These are phyloP conservation scores for Colletotrichum spinosum DNA, from an alignment of 2,329 filamentous ascomycete species.

Conservation along the genomic window DNA sequence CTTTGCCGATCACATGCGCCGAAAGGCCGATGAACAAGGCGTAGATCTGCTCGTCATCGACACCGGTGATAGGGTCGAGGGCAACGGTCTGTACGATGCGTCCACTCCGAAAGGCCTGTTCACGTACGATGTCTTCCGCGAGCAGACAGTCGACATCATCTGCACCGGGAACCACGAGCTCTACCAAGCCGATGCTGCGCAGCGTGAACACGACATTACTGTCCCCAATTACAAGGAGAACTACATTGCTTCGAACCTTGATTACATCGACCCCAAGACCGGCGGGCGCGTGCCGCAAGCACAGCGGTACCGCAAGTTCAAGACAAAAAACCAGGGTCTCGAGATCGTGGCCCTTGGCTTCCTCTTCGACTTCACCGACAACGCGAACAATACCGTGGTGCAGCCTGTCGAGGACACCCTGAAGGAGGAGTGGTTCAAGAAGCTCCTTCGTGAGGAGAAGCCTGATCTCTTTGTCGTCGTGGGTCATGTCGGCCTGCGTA, in stretches of 20 bases:
- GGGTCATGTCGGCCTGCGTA: constrained; percentile 86
- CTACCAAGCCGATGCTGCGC: constrained; percentile 83
- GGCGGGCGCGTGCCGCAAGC: constrained; percentile 81
- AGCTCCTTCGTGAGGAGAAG: constrained; percentile 85
- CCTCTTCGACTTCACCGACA: constrained; percentile 91
- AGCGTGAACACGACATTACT: constrained; percentile 81
- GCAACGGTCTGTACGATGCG: constrained; percentile 93
- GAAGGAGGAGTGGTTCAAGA: constrained; percentile 88
- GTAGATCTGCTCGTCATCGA: constrained; percentile 93
- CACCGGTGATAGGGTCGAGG: constrained; percentile 92
- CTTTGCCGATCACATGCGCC: constrained; percentile 85
- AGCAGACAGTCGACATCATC: constrained; percentile 86
- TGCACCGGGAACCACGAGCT: constrained; percentile 96
- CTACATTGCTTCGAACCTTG: constrained; percentile 93
- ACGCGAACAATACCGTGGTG: constrained; percentile 91
- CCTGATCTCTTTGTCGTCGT: constrained; percentile 88
- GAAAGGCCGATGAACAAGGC: constrained; percentile 81
- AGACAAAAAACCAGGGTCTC: constrained; percentile 88
- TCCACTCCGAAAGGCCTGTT: constrained; percentile 89
- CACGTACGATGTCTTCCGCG: constrained; percentile 86
- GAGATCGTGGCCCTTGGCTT: constrained; percentile 92
- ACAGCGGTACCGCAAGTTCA: constrained; percentile 87
- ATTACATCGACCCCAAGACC: constrained; percentile 81
- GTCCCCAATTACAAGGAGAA: constrained; percentile 84
- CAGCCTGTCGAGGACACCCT: constrained; percentile 83